Evolutionary conservation across 2,329 filamentous ascomycete species (phyloP).

Genomic region (Xylariaceae sp.): DNA sequence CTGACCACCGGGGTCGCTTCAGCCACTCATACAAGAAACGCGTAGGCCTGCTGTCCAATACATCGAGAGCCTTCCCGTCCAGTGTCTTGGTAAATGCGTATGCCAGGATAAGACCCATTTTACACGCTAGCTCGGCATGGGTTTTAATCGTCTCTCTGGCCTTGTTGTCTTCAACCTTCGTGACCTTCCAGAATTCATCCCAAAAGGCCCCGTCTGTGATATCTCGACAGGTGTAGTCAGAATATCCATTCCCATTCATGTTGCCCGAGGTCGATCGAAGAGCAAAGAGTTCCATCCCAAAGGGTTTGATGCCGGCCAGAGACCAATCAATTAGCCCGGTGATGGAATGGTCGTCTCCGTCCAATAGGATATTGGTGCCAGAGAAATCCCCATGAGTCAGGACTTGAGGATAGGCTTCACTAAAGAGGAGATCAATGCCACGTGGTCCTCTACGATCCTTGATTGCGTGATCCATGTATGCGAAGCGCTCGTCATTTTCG

Average conservation of each 20-base stretch:
- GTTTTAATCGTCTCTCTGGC: no score
- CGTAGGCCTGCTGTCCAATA: no score
- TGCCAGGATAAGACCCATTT: no score
- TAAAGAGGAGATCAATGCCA: constrained; percentile 23
- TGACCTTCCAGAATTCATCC: constrained; percentile 28
- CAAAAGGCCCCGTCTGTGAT: constrained; percentile 20
- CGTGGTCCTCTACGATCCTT: constrained; percentile 8
- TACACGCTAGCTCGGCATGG: no score
- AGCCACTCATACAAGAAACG: no score
- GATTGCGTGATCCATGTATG: neutral
- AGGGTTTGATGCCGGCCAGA: constrained; percentile 20
- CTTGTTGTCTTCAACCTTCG: no score
- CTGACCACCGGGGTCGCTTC: no score
- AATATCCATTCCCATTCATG: constrained; percentile 22
- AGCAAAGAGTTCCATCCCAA: constrained; percentile 10
- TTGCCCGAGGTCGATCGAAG: constrained; percentile 24
- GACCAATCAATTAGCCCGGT: constrained; percentile 28
- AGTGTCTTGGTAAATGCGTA: no score
- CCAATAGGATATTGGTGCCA: constrained; percentile 26
- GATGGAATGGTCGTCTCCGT: constrained; percentile 18
- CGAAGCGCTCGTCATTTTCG: constrained; percentile 3
- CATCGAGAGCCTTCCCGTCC: no score
- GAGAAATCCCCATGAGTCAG: constrained; percentile 27
- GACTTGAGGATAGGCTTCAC: constrained; percentile 23
- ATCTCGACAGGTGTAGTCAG: constrained; percentile 21